Conservation (phyloP, 2,329 filamentous ascomycete genomes). For the Colletotrichum falcatum region DNA sequence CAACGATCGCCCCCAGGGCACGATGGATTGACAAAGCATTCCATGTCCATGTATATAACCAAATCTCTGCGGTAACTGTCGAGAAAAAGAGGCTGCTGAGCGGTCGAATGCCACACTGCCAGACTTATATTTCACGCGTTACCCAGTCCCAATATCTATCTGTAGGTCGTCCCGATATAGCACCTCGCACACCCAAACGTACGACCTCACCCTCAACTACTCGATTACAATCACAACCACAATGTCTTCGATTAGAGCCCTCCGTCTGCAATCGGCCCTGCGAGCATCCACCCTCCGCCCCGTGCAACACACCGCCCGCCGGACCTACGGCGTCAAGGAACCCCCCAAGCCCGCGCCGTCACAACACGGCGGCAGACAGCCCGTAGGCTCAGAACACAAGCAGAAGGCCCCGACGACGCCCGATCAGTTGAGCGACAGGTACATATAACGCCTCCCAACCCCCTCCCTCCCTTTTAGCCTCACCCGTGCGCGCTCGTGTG, state of each 20-base stretch:
- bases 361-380: constrained; percentile 9
- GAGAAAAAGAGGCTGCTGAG: background rate
- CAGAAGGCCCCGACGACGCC: constrained; percentile 6
- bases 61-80: background rate
- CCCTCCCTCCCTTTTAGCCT: too few relatives aligned
- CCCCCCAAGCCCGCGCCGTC: background rate
- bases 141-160: background rate
- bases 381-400: constrained; percentile 4
- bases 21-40: background rate
- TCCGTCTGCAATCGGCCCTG: background rate
- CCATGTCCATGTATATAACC: background rate
- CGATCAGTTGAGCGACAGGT: constrained; percentile 15
- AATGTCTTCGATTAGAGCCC: constrained; percentile 17
- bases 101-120: background rate
- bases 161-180: background rate
- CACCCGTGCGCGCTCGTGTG: background rate
- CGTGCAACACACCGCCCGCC: background rate
- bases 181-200: background rate
- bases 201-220: background rate
- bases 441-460: too few relatives aligned
- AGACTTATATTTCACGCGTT: background rate
- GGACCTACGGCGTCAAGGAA: constrained; percentile 1
- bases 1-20: background rate
- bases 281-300: background rate
- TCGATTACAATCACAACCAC: background rate